Evolutionary conservation across 2,329 filamentous ascomycete genomes (phyloP).

Genomic region (Triangularia setosa): DNA sequence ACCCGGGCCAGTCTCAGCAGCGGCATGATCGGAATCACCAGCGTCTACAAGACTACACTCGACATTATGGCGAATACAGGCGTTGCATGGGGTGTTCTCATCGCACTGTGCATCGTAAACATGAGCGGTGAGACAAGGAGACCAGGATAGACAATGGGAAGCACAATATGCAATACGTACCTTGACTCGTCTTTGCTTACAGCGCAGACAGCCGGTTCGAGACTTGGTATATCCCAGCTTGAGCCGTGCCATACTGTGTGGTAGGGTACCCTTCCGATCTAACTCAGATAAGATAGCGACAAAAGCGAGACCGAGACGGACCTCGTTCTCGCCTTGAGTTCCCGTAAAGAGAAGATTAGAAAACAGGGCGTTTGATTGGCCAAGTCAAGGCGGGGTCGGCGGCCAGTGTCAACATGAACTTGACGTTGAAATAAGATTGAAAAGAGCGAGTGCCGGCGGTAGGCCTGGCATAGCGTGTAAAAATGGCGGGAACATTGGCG

Average conservation of each 20-base stretch:
- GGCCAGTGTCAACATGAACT: no score
- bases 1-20: background rate
- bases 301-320: background rate
- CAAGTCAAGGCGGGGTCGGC: no score
- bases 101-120: conserved; percentile 32
- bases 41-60: conserved; percentile 30
- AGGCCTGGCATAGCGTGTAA: background rate
- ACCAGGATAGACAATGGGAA: background rate
- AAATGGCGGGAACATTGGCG: background rate
- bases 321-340: no score
- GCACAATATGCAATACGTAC: conserved; percentile 22
- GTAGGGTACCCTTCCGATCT: no score
- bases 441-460: background rate
- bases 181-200: conserved; percentile 37
- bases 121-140: background rate
- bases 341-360: no score
- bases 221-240: conserved; percentile 36
- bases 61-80: conserved; percentile 35
- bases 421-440: background rate
- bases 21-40: background rate
- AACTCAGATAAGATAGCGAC: background rate
- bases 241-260: conserved; percentile 22
- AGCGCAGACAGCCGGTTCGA: conserved; percentile 34
- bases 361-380: no score
- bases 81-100: conserved; percentile 36